A percentile compares a stretch with the other conserved stretches of the same genome.
Evolutionary conservation across 441 rosid genomes (phyloP).

Genomic region (Arabidopsis lyrata): DNA sequence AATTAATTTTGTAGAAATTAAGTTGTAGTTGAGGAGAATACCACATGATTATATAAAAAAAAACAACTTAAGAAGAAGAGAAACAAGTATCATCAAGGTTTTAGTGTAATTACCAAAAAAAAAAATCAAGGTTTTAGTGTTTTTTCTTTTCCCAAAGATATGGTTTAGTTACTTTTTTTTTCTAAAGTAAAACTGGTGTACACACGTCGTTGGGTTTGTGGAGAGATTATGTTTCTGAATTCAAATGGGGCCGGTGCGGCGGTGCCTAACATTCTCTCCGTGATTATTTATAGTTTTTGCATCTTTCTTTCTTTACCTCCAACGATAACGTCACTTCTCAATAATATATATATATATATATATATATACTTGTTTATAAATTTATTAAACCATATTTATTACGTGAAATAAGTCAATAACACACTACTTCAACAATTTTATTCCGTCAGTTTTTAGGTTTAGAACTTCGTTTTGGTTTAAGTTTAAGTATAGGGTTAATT

Average conservation of each 20-base stretch:
- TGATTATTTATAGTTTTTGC: constrained; percentile 15
- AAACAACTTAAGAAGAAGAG: no score
- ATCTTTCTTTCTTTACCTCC: neutral
- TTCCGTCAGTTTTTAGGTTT: neutral
- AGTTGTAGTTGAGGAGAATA: neutral
- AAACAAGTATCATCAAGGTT: neutral
- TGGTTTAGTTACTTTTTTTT: neutral
- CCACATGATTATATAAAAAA: neutral
- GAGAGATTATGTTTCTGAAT: neutral
- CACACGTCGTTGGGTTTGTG: constrained; percentile 12
- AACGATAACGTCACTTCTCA: neutral
- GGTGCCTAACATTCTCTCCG: constrained; percentile 31
- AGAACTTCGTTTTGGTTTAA: neutral
- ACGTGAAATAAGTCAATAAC: neutral
- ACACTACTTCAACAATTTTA: neutral
- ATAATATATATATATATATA: constrained; percentile 1
- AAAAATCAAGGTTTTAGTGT: neutral
- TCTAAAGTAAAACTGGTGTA: neutral
- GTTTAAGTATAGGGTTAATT: neutral
- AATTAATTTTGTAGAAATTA: no score
- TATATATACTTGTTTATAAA: neutral
- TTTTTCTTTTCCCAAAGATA: neutral
- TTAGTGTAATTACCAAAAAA: no score
- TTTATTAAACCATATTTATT: neutral
- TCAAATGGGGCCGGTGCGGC: constrained; percentile 22